Conservation (phyloP, 352 stramenopile species). For the Phytophthora pisi region DNA sequence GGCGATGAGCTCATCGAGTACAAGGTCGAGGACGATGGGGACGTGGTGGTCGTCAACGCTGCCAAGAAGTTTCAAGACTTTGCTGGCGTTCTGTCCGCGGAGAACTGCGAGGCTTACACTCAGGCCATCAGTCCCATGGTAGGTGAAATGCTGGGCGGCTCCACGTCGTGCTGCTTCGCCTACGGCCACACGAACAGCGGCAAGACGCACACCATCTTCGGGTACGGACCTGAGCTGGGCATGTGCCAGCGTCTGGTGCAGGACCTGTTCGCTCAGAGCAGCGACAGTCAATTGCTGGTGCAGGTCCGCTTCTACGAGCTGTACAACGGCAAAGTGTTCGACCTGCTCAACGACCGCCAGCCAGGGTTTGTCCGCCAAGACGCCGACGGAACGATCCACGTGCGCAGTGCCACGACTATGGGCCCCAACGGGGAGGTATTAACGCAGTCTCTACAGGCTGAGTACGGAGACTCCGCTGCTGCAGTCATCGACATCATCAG, state of each 20-base stretch:
- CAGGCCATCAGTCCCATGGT: conserved; percentile 42
- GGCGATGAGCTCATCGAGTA: conserved; percentile 32
- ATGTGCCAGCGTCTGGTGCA: conserved; percentile 46
- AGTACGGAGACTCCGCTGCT: conserved; percentile 33
- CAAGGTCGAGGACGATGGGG: conserved; percentile 5
- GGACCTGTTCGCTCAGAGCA: conserved; percentile 37
- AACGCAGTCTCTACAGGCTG: conserved; percentile 46
- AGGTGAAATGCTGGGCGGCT: conserved; percentile 25
- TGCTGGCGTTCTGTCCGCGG: conserved; percentile 41
- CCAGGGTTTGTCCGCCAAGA: conserved; percentile 59
- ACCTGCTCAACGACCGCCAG: conserved; percentile 52
- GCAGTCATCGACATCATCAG: conserved; percentile 34
- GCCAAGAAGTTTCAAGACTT: conserved; percentile 41
- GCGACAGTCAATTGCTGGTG: conserved; percentile 26
- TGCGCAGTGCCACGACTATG: conserved; percentile 56
- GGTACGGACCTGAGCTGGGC: conserved; percentile 46
- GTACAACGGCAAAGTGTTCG: conserved; percentile 64
- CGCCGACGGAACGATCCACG: conserved; percentile 47
- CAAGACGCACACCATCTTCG: conserved; percentile 73
- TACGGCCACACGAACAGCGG: conserved; percentile 67
- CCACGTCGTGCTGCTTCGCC: conserved; percentile 59
- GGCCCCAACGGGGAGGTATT: conserved; percentile 46
- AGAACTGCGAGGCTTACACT: conserved; percentile 40
- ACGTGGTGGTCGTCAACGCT: not conserved
- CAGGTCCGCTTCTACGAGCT: conserved; percentile 65